A percentile compares a stretch with the other conserved stretches of the same genome.
Conservation (phyloP, 352 stramenopile species). For the Globisporangium yorkense region DNA sequence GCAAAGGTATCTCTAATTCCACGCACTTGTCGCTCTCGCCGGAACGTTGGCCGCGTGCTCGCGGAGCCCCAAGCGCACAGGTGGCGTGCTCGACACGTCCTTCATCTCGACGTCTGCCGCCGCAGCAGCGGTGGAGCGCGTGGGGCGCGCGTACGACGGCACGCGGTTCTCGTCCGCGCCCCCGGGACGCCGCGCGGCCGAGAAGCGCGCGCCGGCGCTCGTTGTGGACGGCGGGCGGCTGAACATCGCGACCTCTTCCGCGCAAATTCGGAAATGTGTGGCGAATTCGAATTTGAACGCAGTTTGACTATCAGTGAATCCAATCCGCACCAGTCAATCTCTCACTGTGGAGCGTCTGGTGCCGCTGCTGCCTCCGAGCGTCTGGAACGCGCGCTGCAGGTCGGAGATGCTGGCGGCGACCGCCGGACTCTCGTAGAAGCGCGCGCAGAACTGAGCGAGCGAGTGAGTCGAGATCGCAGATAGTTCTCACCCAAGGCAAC, state of each 20-base stretch:
- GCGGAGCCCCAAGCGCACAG: constrained; percentile 4
- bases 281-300: neutral
- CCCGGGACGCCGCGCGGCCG: constrained; percentile 1
- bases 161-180: constrained; percentile 16
- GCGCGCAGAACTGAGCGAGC: constrained; percentile 31
- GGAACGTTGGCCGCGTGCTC: constrained; percentile 11
- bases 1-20: neutral
- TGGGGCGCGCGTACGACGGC: constrained; percentile 15
- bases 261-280: neutral
- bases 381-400: constrained; percentile 41
- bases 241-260: constrained; percentile 8
- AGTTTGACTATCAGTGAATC: neutral
- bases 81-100: constrained; percentile 5
- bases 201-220: constrained; percentile 6
- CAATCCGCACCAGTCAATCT: neutral
- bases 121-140: constrained; percentile 6
- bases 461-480: neutral
- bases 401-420: constrained; percentile 28
- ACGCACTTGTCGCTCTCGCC: constrained; percentile 1
- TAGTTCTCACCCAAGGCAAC: neutral
- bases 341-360: neutral
- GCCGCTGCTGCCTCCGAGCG: constrained; percentile 12
- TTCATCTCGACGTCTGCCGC: constrained; percentile 13
- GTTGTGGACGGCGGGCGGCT: constrained; percentile 7
- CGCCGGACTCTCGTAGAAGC: constrained; percentile 40